Base-by-base conservation (phyloP, 2,329 filamentous ascomycete species). In the Phyllosticta citrichinensis region DNA sequence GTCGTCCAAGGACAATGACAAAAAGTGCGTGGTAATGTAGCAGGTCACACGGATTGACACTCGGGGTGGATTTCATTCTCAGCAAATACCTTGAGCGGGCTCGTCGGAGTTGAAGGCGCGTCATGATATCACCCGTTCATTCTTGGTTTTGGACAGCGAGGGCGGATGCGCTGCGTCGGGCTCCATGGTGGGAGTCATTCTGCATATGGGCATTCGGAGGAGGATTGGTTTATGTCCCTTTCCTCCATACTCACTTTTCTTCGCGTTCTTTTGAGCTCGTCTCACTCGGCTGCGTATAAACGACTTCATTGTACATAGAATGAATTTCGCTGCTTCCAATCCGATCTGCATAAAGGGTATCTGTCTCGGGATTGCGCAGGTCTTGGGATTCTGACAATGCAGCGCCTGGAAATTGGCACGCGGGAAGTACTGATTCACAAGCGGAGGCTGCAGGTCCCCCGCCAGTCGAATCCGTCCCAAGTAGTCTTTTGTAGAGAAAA, bases 1-100 rank as follows among this genome's bases (percentile, higher is more conserved):
- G 73, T 77, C 74, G 59, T 73, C 72, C 64, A 80, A 77, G 66
- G 77, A 80, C 68, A 77, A 77, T 66, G 71, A 74, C 56, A 68
- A 68, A 64, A 71, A 73, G 55, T 78, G 75, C 65, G 69, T 68
- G 20, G 68, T 79, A 62, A 75, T 77, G 75, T 77, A 55, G 30
- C n/a, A 25, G 52, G 53, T 25, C 40, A 20, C 27, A 27, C 1
- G 2, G 20, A 19, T n/a, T 55, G 20, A 8, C 25, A 22, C 52
- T 27, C 33, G 52, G 51, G 27, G 33, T 30, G n/a, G n/a, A 56
- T 53, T 61, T 57, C 47, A 27, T 53, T 22, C 19, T 55, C 47
- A 55, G 55, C 54, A 61, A 22, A 61, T 61, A 61, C 59, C 59
- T 61, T 61, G 35, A 61, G 54, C 59, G 59, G 50, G 54, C 50